Conservation (phyloP, 805 yeast genomes). For the Candida krabiensis region DNA sequence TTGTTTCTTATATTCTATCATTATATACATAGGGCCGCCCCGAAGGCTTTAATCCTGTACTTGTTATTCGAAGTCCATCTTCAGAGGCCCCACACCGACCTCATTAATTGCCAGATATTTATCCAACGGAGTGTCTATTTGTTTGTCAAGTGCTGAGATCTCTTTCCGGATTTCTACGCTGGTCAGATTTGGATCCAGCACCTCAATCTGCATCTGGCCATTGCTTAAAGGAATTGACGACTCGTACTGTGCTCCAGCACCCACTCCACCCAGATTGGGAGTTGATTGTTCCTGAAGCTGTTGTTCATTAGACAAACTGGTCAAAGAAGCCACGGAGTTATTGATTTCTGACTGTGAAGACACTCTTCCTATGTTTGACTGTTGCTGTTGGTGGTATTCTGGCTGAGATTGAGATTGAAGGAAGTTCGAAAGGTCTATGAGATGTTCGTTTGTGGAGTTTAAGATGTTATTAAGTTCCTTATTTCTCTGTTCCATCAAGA, state of each 20-base stretch:
- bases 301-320: constrained; percentile 7
- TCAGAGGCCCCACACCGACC: constrained; percentile 13
- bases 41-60: too few relatives aligned
- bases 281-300: too few relatives aligned
- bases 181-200: constrained; percentile 8
- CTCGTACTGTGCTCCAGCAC: constrained; percentile 10
- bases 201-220: constrained; percentile 20
- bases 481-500: constrained; percentile 28
- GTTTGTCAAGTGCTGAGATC: constrained; percentile 10
- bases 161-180: constrained; percentile 14
- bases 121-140: constrained; percentile 8
- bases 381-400: background rate
- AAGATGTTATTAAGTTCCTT: constrained; percentile 33
- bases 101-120: constrained; percentile 7
- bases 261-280: too few relatives aligned
- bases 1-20: too few relatives aligned
- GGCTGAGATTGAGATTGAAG: constrained; percentile 19
- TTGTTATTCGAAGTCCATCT: constrained; percentile 12
- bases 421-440: constrained; percentile 30
- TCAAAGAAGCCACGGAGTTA: constrained; percentile 11
- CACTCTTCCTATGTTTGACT: background rate
- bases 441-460: constrained; percentile 34
- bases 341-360: constrained; percentile 4
- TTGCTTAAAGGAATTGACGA: constrained; percentile 5
- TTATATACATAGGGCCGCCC: too few relatives aligned